Evolutionary conservation across 352 stramenopile genomes (phyloP), one percentile per base, ranked within the genome.

Genomic region (Poterioochromonas sp.): DNA sequence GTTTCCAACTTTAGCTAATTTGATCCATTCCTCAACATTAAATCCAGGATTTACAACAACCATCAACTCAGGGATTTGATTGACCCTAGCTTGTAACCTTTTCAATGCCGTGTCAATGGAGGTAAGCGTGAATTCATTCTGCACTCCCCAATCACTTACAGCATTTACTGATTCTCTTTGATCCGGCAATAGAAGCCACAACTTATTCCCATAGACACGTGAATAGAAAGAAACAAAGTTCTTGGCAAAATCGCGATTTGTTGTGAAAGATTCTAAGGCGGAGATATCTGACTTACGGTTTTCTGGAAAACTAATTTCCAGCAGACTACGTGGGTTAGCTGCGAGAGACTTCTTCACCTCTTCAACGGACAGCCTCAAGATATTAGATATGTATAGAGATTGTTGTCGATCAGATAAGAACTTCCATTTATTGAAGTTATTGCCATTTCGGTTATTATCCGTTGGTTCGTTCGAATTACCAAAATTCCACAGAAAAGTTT

Each of bases 1-100:
- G 8, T 53, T 20, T 20, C 20, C 8, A 29, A 65, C 62, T 11
- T 82, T 83, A 73, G 88, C 83, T 32, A 85, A 82, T 77, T 88
- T 88, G 51, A 88, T 84, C 86, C 86, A 90, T 80, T 90, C 86
- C 73, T 79, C 39, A 54, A 77, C 51, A 62, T 62, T 62, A 22
- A 62, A 62, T 8, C 51, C 51, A 34, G 51, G 51, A 62, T 29
- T 62, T 32, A 62, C 51, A 22, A 32, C 8, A 34, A 62, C 26
- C 2, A 62, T 62, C 2, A 62, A 8, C 26, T 62, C 29, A 2
- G 51, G 51, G 5, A 18, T 18, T 18, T 51, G 5, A 20, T 51
- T 18, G 18, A 51, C 18, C 8, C 8, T 34, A 8, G 26, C 51
- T 32, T 2, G 5, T 22, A 32, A 8, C 2, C 5, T 22, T 32